These are phyloP conservation scores for Plasmodium falciparum DNA, from an alignment of 169 alveolate genomes.

Conservation along the genomic window DNA sequence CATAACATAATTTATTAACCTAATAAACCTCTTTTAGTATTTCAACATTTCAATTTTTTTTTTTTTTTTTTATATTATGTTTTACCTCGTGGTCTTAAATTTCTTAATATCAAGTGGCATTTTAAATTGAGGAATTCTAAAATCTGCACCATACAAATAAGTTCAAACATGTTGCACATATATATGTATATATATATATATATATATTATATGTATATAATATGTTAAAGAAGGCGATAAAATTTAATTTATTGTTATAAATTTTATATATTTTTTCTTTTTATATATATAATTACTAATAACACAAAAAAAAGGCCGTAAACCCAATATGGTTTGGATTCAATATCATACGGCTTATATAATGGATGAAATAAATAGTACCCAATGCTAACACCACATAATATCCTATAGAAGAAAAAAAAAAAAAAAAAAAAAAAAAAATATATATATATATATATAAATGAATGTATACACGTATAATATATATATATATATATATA, in stretches of 20 bases:
- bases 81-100: constrained; percentile 91
- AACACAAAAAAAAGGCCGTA: constrained; percentile 80
- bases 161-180: constrained; percentile 2
- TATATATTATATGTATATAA: background rate
- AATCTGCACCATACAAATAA: constrained; percentile 37
- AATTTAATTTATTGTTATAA: too few relatives aligned
- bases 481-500: background rate
- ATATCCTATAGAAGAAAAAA: constrained; percentile 78
- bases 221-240: too few relatives aligned
- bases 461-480: too few relatives aligned
- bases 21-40: too few relatives aligned
- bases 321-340: constrained; percentile 72
- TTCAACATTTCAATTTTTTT: too few relatives aligned
- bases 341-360: constrained; percentile 87
- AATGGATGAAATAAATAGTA: constrained; percentile 95
- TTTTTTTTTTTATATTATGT: background rate
- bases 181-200: background rate
- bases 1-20: background rate
- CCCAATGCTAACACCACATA: constrained; percentile 93
- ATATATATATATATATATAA: too few relatives aligned
- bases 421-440: background rate
- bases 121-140: constrained; percentile 94
- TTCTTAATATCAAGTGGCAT: constrained; percentile 95
- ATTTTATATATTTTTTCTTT: background rate
- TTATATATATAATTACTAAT: constrained; percentile 51